phyloP scores from a whole-genome alignment of 2,329 filamentous ascomycete genomes.

The Neoscytalidium dimidiatum region DNA sequence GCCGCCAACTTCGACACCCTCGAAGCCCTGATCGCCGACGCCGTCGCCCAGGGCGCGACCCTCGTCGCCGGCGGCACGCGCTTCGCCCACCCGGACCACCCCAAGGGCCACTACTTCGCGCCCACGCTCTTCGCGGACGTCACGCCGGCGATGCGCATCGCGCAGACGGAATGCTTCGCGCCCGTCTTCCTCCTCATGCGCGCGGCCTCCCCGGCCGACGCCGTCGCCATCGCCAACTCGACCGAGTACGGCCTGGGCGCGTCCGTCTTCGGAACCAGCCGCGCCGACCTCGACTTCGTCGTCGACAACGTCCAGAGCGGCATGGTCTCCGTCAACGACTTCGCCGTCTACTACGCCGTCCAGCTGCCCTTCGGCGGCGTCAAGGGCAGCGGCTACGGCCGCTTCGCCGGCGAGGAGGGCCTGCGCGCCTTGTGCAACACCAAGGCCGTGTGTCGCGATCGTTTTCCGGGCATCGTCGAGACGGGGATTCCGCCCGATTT shows the following conservation, averaged over 20 bases:
- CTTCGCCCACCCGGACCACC: conserved; percentile 70
- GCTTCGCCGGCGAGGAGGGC: conserved; percentile 90
- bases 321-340: conserved; percentile 96
- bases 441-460: conserved; percentile 84
- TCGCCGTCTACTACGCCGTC: conserved; percentile 89
- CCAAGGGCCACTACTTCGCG: conserved; percentile 84
- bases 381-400: conserved; percentile 84
- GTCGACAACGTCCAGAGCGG: conserved; percentile 73
- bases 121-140: conserved; percentile 93
- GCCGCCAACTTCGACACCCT: conserved; percentile 72
- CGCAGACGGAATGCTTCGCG: conserved; percentile 88
- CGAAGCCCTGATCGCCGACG: conserved; percentile 74
- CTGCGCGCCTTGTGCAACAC: conserved; percentile 80
- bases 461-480: conserved; percentile 56
- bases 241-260: conserved; percentile 85
- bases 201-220: conserved; percentile 63
- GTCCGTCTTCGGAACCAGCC: conserved; percentile 75
- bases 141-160: conserved; percentile 80
- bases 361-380: conserved; percentile 92
- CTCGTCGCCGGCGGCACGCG: conserved; percentile 79
- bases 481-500: conserved; percentile 81
- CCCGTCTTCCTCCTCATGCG: conserved; percentile 87
- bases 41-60: conserved; percentile 75
- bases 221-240: conserved; percentile 79
- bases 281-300: conserved; percentile 63